A percentile compares a stretch with the other conserved stretches of the same genome.
Evolutionary conservation across 768 basidiomycete species (phyloP).

Genomic region (Tricholomella constricta): DNA sequence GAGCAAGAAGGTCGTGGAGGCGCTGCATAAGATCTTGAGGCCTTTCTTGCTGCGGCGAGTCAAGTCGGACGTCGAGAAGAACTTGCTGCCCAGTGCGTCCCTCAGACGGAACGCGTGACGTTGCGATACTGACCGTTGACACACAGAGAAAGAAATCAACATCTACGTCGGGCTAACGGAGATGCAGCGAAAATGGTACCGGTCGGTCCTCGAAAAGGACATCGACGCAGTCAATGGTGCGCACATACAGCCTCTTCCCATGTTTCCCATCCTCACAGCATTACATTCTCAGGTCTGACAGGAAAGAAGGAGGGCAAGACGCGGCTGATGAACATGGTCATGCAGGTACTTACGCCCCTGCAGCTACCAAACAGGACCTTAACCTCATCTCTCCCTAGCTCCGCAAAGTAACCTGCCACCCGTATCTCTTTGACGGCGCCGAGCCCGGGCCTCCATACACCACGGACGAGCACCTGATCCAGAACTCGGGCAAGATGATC

Average conservation of each 20-base stretch:
- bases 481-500: slow-evolving; percentile 96
- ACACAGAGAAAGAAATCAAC: slow-evolving; percentile 93
- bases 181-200: slow-evolving; percentile 99
- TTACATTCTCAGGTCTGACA: slow-evolving; percentile 61
- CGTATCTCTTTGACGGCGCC: slow-evolving; percentile 93
- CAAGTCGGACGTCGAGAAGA: slow-evolving; percentile 97
- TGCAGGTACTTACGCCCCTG: slow-evolving; percentile 71
- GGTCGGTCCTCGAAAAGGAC: slow-evolving; percentile 93
- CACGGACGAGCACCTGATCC: slow-evolving; percentile 93
- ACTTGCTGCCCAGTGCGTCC: slow-evolving; percentile 78
- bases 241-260: slow-evolving; percentile 15
- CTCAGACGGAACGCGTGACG: too few relatives aligned
- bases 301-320: slow-evolving; percentile 99
- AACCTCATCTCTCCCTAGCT: slow-evolving; percentile 38
- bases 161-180: slow-evolving; percentile 96
- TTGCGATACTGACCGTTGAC: too few relatives aligned
- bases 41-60: slow-evolving; percentile 94
- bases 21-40: slow-evolving; percentile 93
- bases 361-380: not conserved
- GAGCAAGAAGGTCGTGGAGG: slow-evolving; percentile 93
- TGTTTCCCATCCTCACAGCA: not conserved
- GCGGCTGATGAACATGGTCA: slow-evolving; percentile 96
- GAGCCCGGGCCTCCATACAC: slow-evolving; percentile 99
- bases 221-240: slow-evolving; percentile 96
- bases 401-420: slow-evolving; percentile 88